Percentiles rank a stretch among this genome's conserved stretches.
Evolutionary conservation across 805 yeast species (phyloP).

Genomic region (Wickerhamiella qilinensis): DNA sequence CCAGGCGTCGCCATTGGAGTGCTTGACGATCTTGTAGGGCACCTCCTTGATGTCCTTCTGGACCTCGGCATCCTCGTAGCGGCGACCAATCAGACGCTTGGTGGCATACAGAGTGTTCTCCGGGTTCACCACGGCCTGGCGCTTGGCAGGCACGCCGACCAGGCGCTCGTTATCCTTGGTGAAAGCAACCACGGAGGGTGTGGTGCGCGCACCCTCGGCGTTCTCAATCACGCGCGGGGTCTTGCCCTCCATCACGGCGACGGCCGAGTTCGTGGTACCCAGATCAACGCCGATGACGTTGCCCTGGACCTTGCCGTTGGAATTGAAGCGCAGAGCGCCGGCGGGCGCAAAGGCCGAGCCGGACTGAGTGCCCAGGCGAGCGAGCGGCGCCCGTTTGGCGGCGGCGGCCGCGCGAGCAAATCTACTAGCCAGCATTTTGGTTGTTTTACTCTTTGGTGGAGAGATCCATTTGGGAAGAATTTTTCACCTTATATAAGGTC

Average conservation of each 20-base stretch:
- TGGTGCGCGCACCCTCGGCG: constrained; percentile 61
- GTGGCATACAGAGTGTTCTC: constrained; percentile 90
- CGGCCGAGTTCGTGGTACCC: constrained; percentile 85
- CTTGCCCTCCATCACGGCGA: constrained; percentile 68
- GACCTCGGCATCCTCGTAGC: constrained; percentile 77
- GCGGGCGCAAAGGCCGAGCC: background rate
- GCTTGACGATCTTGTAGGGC: constrained; percentile 82
- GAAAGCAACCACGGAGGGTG: constrained; percentile 92
- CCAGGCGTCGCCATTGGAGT: constrained; percentile 93
- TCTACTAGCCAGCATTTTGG: constrained; percentile 25
- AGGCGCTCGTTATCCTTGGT: constrained; percentile 80
- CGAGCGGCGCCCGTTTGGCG: constrained; percentile 8
- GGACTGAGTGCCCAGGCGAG: constrained; percentile 10
- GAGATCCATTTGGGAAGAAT: background rate
- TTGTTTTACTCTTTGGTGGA: constrained; percentile 10
- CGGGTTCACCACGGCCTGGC: constrained; percentile 91
- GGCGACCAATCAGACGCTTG: constrained; percentile 86
- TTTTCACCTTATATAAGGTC: background rate
- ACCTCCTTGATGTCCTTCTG: constrained; percentile 78
- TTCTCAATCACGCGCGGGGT: constrained; percentile 66
- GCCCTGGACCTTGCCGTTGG: constrained; percentile 34
- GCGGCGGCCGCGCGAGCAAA: constrained; percentile 21
- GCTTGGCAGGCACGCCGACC: constrained; percentile 90
- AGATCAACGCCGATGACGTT: constrained; percentile 72
- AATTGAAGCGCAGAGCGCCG: constrained; percentile 28